Conservation (phyloP, 768 basidiomycete genomes). For the Phanerochaete carnosa region DNA sequence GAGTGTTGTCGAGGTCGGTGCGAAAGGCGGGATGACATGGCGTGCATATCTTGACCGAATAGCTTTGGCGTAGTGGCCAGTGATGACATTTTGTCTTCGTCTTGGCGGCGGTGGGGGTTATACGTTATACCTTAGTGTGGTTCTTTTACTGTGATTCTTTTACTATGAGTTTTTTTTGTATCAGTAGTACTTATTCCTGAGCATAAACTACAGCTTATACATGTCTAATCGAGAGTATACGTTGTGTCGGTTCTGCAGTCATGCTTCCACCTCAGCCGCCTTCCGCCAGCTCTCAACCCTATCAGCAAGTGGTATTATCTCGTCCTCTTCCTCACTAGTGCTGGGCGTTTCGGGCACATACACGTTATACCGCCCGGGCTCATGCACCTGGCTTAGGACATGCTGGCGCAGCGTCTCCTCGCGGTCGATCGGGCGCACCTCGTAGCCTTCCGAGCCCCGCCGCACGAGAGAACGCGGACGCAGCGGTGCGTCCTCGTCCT, state of each 20-base stretch:
- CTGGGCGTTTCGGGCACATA: slow-evolving; percentile 54
- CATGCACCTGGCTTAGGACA: slow-evolving; percentile 48
- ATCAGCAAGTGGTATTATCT: slow-evolving; percentile 23
- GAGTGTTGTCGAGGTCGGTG: slow-evolving; percentile 70
- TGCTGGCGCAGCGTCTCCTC: slow-evolving; percentile 64
- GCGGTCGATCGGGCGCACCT: slow-evolving; percentile 58
- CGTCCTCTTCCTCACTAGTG: slow-evolving; percentile 40
- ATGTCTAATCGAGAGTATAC: not conserved
- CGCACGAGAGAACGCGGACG: slow-evolving; percentile 36
- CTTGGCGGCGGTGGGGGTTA: not conserved
- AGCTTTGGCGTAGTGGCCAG: not conserved
- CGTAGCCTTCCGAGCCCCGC: slow-evolving; percentile 81
- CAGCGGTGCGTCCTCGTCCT: slow-evolving; percentile 4
- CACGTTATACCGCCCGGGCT: slow-evolving; percentile 59
- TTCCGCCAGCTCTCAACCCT: slow-evolving; percentile 25
- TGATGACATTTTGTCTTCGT: not conserved
- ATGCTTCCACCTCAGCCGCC: slow-evolving; percentile 1
- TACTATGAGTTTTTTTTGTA: too few relatives aligned
- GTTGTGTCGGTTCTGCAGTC: not conserved
- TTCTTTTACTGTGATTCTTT: too few relatives aligned
- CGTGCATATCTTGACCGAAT: slow-evolving; percentile 51
- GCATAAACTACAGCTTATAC: not conserved
- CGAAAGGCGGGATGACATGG: slow-evolving; percentile 67
- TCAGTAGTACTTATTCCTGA: not conserved
- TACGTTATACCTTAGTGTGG: too few relatives aligned